Evolutionary conservation across 352 stramenopile genomes (phyloP).

Genomic region (Elongisporangium prolatum): DNA sequence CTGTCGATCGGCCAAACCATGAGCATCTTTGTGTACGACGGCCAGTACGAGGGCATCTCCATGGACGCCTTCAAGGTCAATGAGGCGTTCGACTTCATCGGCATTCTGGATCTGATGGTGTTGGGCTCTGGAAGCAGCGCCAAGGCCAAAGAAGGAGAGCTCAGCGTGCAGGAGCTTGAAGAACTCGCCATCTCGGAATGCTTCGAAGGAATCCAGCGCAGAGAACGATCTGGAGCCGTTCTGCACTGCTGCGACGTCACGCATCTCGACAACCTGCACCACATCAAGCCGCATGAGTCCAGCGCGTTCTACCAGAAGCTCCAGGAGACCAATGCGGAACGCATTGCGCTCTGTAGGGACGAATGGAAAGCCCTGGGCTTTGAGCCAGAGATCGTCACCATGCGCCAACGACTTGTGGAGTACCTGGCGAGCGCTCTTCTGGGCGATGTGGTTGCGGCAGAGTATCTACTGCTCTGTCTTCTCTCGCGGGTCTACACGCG

Average conservation of each 20-base stretch:
- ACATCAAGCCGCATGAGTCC: constrained; percentile 45
- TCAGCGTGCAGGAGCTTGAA: constrained; percentile 30
- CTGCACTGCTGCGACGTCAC: constrained; percentile 61
- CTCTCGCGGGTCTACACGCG: constrained; percentile 72
- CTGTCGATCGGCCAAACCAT: constrained; percentile 22
- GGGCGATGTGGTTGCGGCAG: constrained; percentile 48
- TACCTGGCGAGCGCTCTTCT: constrained; percentile 34
- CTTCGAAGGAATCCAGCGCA: constrained; percentile 51
- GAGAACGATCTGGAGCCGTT: constrained; percentile 40
- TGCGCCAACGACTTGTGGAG: constrained; percentile 36
- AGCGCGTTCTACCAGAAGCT: constrained; percentile 23
- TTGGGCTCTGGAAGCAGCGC: constrained; percentile 9
- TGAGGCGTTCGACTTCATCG: constrained; percentile 79
- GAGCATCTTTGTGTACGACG: constrained; percentile 72
- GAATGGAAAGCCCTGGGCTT: constrained; percentile 29
- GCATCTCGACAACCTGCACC: constrained; percentile 29
- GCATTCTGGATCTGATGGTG: constrained; percentile 64
- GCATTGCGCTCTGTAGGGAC: constrained; percentile 24
- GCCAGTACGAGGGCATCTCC: constrained; percentile 38
- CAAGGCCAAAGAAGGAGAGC: constrained; percentile 17
- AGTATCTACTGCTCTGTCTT: constrained; percentile 69
- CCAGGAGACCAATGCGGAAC: constrained; percentile 26
- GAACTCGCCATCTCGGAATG: constrained; percentile 64
- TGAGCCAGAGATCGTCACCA: constrained; percentile 6
- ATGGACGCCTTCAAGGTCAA: constrained; percentile 77